Base-by-base conservation (phyloP, 192 early-diverging fungal species). In the Coemansia sp. region DNA sequence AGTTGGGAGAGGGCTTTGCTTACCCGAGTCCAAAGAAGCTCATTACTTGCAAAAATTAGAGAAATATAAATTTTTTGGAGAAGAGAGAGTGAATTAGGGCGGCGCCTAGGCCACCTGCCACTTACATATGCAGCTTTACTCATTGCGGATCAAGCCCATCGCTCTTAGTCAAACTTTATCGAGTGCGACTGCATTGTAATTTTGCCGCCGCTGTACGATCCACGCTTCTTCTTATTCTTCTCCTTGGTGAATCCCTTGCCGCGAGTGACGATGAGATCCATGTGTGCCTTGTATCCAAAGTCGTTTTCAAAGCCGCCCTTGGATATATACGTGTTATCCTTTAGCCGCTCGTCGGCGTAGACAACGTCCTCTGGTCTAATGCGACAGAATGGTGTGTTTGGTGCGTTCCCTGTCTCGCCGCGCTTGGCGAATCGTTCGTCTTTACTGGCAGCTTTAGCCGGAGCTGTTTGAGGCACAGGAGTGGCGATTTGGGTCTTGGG, bases 181-280 rank as follows among this genome's bases (percentile, higher is more conserved):
- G 92, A 95, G 75, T 94, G 89, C 25, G 91, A 92, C 37, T 79
- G 84, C 61, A 91, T 88, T 66, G 92, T 90, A 65, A 98, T 98
- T 60, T 84, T 74, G 23, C 97, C 97, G 32, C 97, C 97, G 63
- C 91, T 88, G 87, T 98, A 98, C 44, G 91, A 90, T 25, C 95
- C 95, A 59, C 93, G 86, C 88, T 97, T 97, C 85, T 98, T 98
- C 86, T 98, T 98, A 67, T 93, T 94, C 88, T 99, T 99, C 72
- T 97, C 95, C 12, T 90, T 90, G 41, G 93, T 89, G 87, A 99
- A 99, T 27, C 89, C 89, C 82, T 95, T 94, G 46, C 97, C 97
- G 34, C 90, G 85, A 15, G 90, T 94, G 46, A 91, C 90, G 63
- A 95, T 91, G 69, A 99, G 86, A 63, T 99, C 97, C 78, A 87